phyloP scores from a whole-genome alignment of 257 asterid species.

The Hygrophila difformis region DNA sequence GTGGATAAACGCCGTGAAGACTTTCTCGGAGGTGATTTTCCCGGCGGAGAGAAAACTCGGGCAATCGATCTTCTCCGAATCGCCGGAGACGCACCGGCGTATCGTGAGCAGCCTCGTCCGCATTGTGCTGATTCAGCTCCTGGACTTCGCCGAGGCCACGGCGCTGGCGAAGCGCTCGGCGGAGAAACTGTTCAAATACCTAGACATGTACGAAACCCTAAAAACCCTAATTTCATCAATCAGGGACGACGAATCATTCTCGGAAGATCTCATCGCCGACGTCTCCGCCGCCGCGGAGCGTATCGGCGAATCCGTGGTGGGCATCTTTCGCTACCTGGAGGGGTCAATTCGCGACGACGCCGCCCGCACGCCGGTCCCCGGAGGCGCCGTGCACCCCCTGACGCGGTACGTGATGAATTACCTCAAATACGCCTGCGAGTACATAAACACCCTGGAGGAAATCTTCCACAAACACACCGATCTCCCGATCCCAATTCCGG shows the following conservation, averaged over 20 bases:
- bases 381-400: slow-evolving; percentile 87
- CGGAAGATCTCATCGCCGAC: slow-evolving; percentile 39
- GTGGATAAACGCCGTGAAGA: slow-evolving; percentile 52
- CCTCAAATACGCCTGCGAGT: slow-evolving; percentile 59
- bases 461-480: slow-evolving; percentile 31
- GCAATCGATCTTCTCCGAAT: slow-evolving; percentile 36
- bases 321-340: slow-evolving; percentile 55
- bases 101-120: slow-evolving; percentile 46
- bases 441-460: slow-evolving; percentile 43
- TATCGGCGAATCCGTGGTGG: slow-evolving; percentile 52
- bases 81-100: slow-evolving; percentile 25
- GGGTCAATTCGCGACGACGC: slow-evolving; percentile 51
- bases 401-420: slow-evolving; percentile 85
- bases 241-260: slow-evolving; percentile 27
- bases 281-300: slow-evolving; percentile 36
- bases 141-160: slow-evolving; percentile 71
- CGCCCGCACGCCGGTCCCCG: slow-evolving; percentile 54
- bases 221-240: slow-evolving; percentile 30
- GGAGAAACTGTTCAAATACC: slow-evolving; percentile 72
- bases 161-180: slow-evolving; percentile 61
- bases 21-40: slow-evolving; percentile 35
- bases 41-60: slow-evolving; percentile 55
- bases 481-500: slow-evolving; percentile 3
- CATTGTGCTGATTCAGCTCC: slow-evolving; percentile 54
- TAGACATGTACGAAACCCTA: slow-evolving; percentile 64